These are phyloP conservation scores for Erodium trifolium DNA, from an alignment of 441 rosid genomes.

Conservation along the genomic window DNA sequence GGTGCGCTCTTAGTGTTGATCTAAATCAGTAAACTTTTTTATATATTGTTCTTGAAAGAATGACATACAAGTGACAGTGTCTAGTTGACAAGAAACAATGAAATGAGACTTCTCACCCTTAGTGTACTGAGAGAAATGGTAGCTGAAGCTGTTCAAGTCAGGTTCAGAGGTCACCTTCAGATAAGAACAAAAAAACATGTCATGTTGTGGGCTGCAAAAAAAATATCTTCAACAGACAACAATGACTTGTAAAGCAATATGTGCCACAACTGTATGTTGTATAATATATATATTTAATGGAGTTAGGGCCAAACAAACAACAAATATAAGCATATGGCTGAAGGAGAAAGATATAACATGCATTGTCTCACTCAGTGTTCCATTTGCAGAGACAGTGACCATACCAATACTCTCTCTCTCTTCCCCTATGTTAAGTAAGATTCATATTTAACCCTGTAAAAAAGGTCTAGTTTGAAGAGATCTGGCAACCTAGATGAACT, in stretches of 20 bases:
- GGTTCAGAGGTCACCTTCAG: background rate
- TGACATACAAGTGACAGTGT: slow-evolving; percentile 19
- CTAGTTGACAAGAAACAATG: slow-evolving; percentile 10
- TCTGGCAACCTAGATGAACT: too few relatives aligned
- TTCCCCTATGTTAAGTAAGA: too few relatives aligned
- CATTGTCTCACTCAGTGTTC: slow-evolving; percentile 4
- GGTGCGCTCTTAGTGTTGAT: too few relatives aligned
- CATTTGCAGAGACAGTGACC: background rate
- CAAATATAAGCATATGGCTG: background rate
- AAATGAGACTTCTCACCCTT: background rate
- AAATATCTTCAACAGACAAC: background rate
- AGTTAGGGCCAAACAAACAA: background rate
- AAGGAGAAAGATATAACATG: background rate
- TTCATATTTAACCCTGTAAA: too few relatives aligned
- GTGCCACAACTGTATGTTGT: background rate
- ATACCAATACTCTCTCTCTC: too few relatives aligned
- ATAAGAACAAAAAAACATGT: background rate
- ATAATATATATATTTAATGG: background rate
- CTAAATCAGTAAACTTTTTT: background rate
- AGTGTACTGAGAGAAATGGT: background rate
- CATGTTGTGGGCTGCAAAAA: background rate
- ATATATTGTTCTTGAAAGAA: background rate
- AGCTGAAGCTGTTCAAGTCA: too few relatives aligned
- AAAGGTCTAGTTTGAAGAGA: too few relatives aligned
- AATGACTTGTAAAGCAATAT: background rate